Evolutionary conservation across 768 basidiomycete genomes (phyloP).

Genomic region (Boletus patriciae): DNA sequence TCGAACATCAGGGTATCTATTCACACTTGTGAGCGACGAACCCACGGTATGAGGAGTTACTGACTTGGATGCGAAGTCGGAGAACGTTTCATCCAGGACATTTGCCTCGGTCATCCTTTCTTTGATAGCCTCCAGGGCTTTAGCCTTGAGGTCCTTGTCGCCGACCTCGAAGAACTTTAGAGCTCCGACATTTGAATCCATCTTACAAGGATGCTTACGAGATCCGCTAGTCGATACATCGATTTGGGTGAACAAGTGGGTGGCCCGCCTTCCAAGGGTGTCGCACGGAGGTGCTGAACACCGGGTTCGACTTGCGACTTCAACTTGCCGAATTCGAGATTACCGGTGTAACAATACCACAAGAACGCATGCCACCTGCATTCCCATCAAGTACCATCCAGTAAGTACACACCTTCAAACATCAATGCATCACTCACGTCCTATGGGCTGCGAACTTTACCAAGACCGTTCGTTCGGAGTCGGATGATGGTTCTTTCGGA

Average conservation of each 20-base stretch:
- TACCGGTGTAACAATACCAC: constrained; percentile 29
- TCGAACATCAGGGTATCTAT: constrained; percentile 21
- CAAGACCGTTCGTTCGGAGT: background rate
- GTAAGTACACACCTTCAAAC: background rate
- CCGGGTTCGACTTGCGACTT: constrained; percentile 15
- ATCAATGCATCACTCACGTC: constrained; percentile 10
- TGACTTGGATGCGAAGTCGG: constrained; percentile 28
- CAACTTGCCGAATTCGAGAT: constrained; percentile 15
- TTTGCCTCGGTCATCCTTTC: constrained; percentile 18
- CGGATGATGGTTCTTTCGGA: background rate
- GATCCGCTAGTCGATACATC: constrained; percentile 37
- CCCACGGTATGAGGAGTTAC: background rate
- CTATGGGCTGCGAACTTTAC: constrained; percentile 18
- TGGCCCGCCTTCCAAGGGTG: background rate
- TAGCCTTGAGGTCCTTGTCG: constrained; percentile 17
- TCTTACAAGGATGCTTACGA: constrained; percentile 18
- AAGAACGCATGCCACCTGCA: constrained; percentile 26
- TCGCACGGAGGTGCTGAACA: background rate
- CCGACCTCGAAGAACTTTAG: constrained; percentile 8
- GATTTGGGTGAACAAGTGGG: constrained; percentile 37
- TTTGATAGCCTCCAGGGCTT: constrained; percentile 19
- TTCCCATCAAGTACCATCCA: background rate
- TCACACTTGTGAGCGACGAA: background rate
- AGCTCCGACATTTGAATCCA: background rate
- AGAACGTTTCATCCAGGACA: constrained; percentile 27